These are phyloP conservation scores for Abrus precatorius DNA, from an alignment of 306 rosid genomes.

Conservation along the genomic window DNA sequence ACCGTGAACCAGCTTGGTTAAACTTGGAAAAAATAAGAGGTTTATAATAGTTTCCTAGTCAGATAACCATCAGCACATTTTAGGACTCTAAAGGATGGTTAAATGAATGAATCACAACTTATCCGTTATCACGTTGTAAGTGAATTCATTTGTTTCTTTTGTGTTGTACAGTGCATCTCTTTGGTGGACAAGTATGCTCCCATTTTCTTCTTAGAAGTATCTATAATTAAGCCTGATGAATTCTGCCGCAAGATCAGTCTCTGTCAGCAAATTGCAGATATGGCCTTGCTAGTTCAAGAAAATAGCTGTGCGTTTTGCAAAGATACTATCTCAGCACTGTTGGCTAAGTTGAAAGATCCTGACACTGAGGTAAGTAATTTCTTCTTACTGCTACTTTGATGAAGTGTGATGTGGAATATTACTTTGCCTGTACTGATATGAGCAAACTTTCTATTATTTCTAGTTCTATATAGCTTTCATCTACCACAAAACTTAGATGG, in stretches of 20 bases:
- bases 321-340: slow-evolving; percentile 65
- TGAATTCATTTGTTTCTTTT: slow-evolving; percentile 36
- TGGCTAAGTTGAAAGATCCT: slow-evolving; percentile 78
- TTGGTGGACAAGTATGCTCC: slow-evolving; percentile 90
- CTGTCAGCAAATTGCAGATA: slow-evolving; percentile 61
- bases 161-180: slow-evolving; percentile 64
- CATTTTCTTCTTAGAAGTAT: slow-evolving; percentile 73
- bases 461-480: not conserved
- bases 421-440: slow-evolving; percentile 26
- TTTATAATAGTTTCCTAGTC: not conserved
- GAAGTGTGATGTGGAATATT: slow-evolving; percentile 13
- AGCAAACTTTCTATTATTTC: slow-evolving; percentile 18
- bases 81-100: slow-evolving; percentile 15
- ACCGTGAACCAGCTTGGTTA: not conserved
- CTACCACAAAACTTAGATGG: not conserved
- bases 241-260: slow-evolving; percentile 78
- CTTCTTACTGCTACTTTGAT: slow-evolving; percentile 13
- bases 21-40: not conserved
- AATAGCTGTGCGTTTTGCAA: slow-evolving; percentile 78
- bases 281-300: slow-evolving; percentile 65
- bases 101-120: slow-evolving; percentile 20
- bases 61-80: not conserved
- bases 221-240: slow-evolving; percentile 63
- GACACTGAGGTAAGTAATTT: slow-evolving; percentile 71
- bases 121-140: not conserved